Conservation (phyloP, 306 rosid species). For the Rosa chinensis region DNA sequence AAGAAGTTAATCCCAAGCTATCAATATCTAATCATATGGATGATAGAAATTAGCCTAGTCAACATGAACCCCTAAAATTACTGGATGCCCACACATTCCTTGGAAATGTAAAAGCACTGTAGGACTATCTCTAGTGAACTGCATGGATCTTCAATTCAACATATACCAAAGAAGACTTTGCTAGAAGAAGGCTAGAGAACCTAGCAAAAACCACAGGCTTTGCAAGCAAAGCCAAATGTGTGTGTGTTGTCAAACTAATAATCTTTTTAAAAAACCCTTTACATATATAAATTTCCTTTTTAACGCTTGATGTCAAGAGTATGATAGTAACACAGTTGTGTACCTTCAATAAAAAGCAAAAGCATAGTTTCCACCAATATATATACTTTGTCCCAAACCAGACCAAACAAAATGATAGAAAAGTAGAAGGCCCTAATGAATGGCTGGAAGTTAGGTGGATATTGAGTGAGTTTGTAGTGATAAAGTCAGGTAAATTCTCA, state of each 20-base stretch:
- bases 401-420: not conserved
- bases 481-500: no score
- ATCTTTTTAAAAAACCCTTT: not conserved
- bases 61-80: not conserved
- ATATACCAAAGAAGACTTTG: not conserved
- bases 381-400: not conserved
- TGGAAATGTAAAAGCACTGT: not conserved
- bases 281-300: not conserved
- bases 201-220: not conserved
- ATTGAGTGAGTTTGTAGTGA: not conserved
- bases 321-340: not conserved
- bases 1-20: not conserved
- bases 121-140: not conserved
- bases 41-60: not conserved
- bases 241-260: not conserved
- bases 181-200: not conserved
- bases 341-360: not conserved
- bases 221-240: not conserved
- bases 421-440: not conserved
- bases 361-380: not conserved
- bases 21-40: not conserved
- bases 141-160: slow-evolving; percentile 7
- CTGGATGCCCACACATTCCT: not conserved
- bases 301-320: not conserved
- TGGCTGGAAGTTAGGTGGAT: not conserved